Evolutionary conservation across 73 alveolate species (phyloP).

Genomic region (Tetrahymena elliotti): DNA sequence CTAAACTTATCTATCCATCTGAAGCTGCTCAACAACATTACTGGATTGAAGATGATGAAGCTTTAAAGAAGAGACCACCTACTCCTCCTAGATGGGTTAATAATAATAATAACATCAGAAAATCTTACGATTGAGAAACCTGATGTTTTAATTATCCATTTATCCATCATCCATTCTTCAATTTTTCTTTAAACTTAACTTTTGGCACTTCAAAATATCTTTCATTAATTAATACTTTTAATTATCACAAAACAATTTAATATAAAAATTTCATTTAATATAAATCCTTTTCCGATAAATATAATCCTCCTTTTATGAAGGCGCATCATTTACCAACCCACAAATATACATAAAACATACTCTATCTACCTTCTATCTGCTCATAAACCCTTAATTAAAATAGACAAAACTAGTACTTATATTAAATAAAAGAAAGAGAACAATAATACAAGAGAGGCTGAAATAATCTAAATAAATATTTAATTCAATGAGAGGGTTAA

Average conservation of each 20-base stretch:
- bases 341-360: too few relatives aligned
- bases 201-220: neutral
- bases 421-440: too few relatives aligned
- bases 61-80: slow-evolving; percentile 88
- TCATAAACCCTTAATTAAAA: too few relatives aligned
- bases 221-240: neutral
- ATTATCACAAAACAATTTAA: neutral
- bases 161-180: neutral
- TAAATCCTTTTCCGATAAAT: neutral
- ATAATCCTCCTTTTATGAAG: neutral
- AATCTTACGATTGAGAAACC: neutral
- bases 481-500: neutral
- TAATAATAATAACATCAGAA: neutral
- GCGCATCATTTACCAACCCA: too few relatives aligned
- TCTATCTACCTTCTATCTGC: too few relatives aligned
- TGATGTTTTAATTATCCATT: neutral
- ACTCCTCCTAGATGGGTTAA: slow-evolving; percentile 88
- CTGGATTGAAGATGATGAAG: slow-evolving; percentile 91
- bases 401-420: too few relatives aligned
- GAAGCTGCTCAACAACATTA: slow-evolving; percentile 78
- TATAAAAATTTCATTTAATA: too few relatives aligned
- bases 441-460: too few relatives aligned
- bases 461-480: too few relatives aligned
- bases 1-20: slow-evolving; percentile 84
- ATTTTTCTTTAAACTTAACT: neutral